Evolutionary conservation across 257 asterid species (phyloP), one percentile per base, ranked within the genome.

Genomic region (Orobanche coerulescens): DNA sequence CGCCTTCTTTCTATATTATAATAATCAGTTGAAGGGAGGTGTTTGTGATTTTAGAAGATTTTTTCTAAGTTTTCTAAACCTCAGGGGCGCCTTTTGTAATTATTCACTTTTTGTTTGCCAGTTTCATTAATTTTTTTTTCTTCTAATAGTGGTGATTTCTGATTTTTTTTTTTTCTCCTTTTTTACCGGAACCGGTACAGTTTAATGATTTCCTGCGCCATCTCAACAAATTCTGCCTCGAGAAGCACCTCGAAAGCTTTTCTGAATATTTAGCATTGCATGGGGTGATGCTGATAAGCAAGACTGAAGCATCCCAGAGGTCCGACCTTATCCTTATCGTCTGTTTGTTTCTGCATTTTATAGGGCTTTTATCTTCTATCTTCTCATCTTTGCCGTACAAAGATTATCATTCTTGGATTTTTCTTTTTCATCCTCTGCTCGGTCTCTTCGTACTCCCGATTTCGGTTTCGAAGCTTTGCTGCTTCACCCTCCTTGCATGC

Each of bases 221-320:
- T 65, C 81, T 92, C 22, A 67, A 60, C 73, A 75, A 78, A 56
- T 78, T 75, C 73, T 84, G 88, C 80, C 74, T 63, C 56, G 81
- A 76, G 65, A 84, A 75, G 73, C 68, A 68, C 75, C 79, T 79
- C 15, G 56, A 71, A 58, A 77, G 79, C 70, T 80, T 84, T 62
- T 53, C 68, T 2, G 78, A 84, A 5, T 73, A 65, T 64, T 72
- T 92, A 64, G 77, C 79, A 28, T 65, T 82, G 36, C 78, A 75
- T 20, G 75, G 63, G 12, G 36, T 86, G 64, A 72, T 64, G 66
- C 84, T 79, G 34, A 88, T 88, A 71, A 84, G 83, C 81, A 82
- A 88, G 74, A 53, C 68, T 24, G 95, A 88, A 84, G 90, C 92
- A 44, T 62, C 82, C 48, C 95, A 86, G 76, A 88, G 97, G 98